Evolutionary conservation across 192 early-diverging fungal genomes (phyloP).

Genomic region (Gaertneriomyces semiglobifer): DNA sequence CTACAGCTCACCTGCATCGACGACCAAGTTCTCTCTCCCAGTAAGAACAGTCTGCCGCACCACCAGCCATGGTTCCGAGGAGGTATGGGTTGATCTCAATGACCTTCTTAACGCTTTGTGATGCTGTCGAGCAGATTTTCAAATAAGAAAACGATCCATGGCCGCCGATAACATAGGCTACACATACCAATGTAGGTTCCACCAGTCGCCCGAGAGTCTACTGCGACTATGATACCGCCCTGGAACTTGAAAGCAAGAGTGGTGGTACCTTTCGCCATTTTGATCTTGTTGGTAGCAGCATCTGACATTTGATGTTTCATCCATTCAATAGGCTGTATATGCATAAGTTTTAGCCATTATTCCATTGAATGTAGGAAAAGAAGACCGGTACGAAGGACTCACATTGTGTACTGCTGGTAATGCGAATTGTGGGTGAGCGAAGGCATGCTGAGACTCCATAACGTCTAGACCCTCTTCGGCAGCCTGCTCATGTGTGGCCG

Average conservation of each 20-base stretch:
- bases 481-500: slow-evolving; percentile 1
- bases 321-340: slow-evolving; percentile 75
- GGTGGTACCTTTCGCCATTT: slow-evolving; percentile 95
- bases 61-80: slow-evolving; percentile 98
- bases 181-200: slow-evolving; percentile 81
- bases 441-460: slow-evolving; percentile 19
- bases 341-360: not conserved
- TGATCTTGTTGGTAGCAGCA: slow-evolving; percentile 75
- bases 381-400: not conserved
- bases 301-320: slow-evolving; percentile 70
- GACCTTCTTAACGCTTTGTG: slow-evolving; percentile 95
- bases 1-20: slow-evolving; percentile 60
- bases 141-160: not conserved
- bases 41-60: slow-evolving; percentile 97
- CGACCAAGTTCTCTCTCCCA: slow-evolving; percentile 98
- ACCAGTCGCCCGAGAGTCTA: slow-evolving; percentile 93
- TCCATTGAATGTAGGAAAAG: not conserved
- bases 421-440: slow-evolving; percentile 37
- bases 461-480: not conserved
- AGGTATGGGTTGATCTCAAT: slow-evolving; percentile 99
- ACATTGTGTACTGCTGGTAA: slow-evolving; percentile 39
- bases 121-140: slow-evolving; percentile 47
- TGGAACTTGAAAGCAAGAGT: slow-evolving; percentile 97
- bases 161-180: not conserved
- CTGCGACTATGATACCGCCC: slow-evolving; percentile 88